phyloP scores from a whole-genome alignment of 2,329 filamentous ascomycete species.

The Alternaria ethzedia region DNA sequence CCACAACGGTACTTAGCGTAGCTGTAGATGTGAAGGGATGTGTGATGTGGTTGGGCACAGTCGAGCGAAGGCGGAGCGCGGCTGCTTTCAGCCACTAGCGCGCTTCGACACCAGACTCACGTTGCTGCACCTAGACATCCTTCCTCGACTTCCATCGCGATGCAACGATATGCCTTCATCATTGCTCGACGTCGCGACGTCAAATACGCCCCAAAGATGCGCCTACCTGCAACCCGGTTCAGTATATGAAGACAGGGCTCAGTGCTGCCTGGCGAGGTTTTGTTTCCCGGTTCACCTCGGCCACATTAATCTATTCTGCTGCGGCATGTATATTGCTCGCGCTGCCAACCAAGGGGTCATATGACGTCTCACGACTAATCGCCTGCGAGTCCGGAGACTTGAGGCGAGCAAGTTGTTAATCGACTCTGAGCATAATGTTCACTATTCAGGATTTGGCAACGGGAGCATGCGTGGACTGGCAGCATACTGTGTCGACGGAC shows the following conservation, averaged over 20 bases:
- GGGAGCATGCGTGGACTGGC: neutral
- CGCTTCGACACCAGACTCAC: neutral
- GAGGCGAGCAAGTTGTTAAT: neutral
- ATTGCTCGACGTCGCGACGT: neutral
- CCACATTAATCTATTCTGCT: constrained; percentile 19
- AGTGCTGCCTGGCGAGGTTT: constrained; percentile 9
- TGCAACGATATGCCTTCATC: neutral
- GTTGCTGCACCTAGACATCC: neutral
- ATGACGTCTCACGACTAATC: neutral
- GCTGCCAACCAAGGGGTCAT: neutral
- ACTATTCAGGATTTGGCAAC: neutral
- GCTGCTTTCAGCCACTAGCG: neutral
- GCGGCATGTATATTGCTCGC: constrained; percentile 22
- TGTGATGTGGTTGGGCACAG: neutral
- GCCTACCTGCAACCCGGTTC: constrained; percentile 20
- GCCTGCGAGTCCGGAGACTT: neutral
- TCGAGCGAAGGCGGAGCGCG: neutral
- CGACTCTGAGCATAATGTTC: neutral
- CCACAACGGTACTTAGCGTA: constrained; percentile 7
- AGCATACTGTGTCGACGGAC: neutral
- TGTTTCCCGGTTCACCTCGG: constrained; percentile 18
- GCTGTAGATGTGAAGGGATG: constrained; percentile 3
- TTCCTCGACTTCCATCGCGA: neutral
- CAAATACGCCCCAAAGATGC: constrained; percentile 5
- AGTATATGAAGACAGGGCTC: constrained; percentile 13